A percentile compares a stretch with the other conserved stretches of the same genome.
These are phyloP conservation scores for Lentinula novae-zelandiae DNA, from an alignment of 1,284 basidiomycete genomes.

Conservation along the genomic window DNA sequence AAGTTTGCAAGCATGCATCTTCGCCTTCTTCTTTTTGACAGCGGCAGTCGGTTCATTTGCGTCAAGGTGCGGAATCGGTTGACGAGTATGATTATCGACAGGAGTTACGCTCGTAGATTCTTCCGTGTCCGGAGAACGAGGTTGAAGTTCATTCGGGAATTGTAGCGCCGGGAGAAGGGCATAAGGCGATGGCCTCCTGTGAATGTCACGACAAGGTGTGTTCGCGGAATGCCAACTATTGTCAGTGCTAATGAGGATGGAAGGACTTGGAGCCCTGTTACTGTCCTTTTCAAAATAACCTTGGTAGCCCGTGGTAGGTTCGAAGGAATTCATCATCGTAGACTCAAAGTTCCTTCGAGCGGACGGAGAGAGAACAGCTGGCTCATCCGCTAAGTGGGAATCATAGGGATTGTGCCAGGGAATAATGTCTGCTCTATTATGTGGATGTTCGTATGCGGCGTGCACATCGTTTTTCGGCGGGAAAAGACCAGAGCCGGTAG, in stretches of 20 bases:
- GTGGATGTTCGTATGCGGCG: not conserved
- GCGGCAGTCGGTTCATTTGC: not conserved
- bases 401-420: not conserved
- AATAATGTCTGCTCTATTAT: not conserved
- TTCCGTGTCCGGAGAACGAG: not conserved
- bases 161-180: not conserved
- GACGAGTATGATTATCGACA: not conserved
- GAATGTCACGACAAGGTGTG: not conserved
- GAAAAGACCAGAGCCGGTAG: not conserved
- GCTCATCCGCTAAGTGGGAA: not conserved
- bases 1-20: conserved; percentile 50
- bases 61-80: not conserved
- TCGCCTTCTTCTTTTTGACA: conserved; percentile 26
- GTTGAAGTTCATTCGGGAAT: not conserved
- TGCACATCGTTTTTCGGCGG: not conserved
- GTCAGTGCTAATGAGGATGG: not conserved
- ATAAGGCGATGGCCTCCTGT: not conserved
- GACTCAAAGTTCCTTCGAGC: not conserved
- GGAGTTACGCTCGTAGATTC: not conserved
- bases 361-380: not conserved
- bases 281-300: not conserved
- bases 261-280: not conserved
- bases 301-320: not conserved
- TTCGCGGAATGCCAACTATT: not conserved
- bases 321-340: not conserved